Evolutionary conservation across 176 grass and related monocot species (phyloP).

Genomic region (Neostapfia colusana): DNA sequence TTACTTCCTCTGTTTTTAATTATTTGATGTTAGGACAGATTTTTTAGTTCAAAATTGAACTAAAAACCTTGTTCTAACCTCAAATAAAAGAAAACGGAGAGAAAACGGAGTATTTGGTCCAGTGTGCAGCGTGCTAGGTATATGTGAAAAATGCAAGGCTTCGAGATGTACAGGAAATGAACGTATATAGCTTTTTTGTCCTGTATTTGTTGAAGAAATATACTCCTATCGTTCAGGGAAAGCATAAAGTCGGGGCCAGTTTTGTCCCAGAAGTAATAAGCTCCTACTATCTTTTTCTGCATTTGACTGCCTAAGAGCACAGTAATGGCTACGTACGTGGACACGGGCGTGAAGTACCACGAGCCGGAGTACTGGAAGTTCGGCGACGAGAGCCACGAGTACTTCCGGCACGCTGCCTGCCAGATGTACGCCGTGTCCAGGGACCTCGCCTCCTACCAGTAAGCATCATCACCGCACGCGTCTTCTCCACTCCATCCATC

Average conservation of each 20-base stretch:
- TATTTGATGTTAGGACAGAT: no score
- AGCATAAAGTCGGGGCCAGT: conserved; percentile 82
- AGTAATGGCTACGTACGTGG: neutral
- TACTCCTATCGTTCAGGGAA: neutral
- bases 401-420: conserved; percentile 75
- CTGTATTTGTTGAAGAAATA: neutral
- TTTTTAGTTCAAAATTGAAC: no score
- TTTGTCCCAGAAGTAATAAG: conserved; percentile 75
- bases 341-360: conserved; percentile 64
- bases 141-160: neutral
- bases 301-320: neutral
- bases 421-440: conserved; percentile 74
- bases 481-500: no score
- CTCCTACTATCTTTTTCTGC: neutral
- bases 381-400: conserved; percentile 72
- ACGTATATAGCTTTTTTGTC: neutral
- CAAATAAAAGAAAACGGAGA: no score
- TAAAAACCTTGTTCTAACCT: no score
- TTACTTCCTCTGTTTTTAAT: no score
- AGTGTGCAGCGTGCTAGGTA: neutral
- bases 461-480: neutral
- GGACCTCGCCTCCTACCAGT: conserved; percentile 84
- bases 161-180: neutral
- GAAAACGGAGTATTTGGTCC: no score
- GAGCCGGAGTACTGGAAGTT: conserved; percentile 90